phyloP scores from a whole-genome alignment of 306 rosid genomes.

The Dalbergia oliveri region DNA sequence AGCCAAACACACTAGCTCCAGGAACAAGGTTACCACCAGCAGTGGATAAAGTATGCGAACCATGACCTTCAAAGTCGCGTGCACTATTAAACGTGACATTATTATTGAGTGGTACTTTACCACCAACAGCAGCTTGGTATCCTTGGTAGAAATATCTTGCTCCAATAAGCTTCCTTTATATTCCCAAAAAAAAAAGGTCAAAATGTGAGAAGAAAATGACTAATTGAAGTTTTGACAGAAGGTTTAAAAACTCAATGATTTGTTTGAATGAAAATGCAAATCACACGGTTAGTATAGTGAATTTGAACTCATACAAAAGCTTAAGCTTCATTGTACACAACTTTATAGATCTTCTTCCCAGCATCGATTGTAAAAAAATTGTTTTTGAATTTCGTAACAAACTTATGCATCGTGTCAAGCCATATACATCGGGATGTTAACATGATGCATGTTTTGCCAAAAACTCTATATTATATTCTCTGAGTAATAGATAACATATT shows the following conservation, averaged over 20 bases:
- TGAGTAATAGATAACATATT: background rate
- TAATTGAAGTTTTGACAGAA: background rate
- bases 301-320: background rate
- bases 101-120: background rate
- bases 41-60: conserved; percentile 91
- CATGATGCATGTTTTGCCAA: background rate
- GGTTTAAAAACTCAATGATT: no score
- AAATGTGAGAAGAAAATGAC: background rate
- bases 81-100: conserved; percentile 30
- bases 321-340: no score
- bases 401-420: background rate
- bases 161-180: conserved; percentile 79
- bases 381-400: background rate
- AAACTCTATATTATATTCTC: no score
- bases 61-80: conserved; percentile 80
- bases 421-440: background rate
- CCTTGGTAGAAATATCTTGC: conserved; percentile 79
- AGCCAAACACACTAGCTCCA: conserved; percentile 58
- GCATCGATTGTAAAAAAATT: no score
- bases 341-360: no score
- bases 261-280: no score
- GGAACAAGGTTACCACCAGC: conserved; percentile 74
- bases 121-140: background rate
- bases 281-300: background rate
- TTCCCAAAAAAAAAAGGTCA: background rate